phyloP scores from a whole-genome alignment of 345 rosid species.

The Ceriops decandra region DNA sequence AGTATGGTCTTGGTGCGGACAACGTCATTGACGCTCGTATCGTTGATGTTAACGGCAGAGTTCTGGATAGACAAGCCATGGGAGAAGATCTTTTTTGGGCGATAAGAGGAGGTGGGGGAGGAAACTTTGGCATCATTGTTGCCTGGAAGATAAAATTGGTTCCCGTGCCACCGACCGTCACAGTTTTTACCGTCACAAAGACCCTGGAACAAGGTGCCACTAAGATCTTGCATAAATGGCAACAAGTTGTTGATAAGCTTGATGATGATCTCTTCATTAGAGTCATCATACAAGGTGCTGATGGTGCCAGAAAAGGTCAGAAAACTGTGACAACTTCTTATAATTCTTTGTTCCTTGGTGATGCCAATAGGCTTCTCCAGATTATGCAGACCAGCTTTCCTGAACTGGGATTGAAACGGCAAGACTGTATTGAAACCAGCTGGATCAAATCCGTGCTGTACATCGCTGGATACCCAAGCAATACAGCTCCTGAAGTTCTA shows the following conservation, averaged over 20 bases:
- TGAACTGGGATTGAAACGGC: constrained; percentile 23
- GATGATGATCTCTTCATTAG: constrained; percentile 55
- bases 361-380: constrained; percentile 17
- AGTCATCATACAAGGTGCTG: constrained; percentile 28
- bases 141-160: constrained; percentile 63
- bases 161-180: constrained; percentile 55
- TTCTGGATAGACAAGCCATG: constrained; percentile 54
- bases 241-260: constrained; percentile 41
- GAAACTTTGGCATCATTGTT: constrained; percentile 58
- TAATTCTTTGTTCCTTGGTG: constrained; percentile 23
- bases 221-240: constrained; percentile 50
- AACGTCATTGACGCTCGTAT: constrained; percentile 65
- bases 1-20: constrained; percentile 68
- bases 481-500: constrained; percentile 22
- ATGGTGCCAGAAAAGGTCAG: background rate
- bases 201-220: constrained; percentile 43
- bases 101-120: constrained; percentile 71
- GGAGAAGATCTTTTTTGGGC: constrained; percentile 79
- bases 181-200: constrained; percentile 52
- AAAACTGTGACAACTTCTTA: constrained; percentile 17
- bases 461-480: constrained; percentile 15
- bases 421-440: constrained; percentile 29
- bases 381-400: constrained; percentile 27
- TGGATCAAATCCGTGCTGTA: constrained; percentile 24
- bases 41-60: constrained; percentile 42